These are phyloP conservation scores for Eragrostis tef DNA, from an alignment of 202 grass and related monocot species.

Conservation along the genomic window DNA sequence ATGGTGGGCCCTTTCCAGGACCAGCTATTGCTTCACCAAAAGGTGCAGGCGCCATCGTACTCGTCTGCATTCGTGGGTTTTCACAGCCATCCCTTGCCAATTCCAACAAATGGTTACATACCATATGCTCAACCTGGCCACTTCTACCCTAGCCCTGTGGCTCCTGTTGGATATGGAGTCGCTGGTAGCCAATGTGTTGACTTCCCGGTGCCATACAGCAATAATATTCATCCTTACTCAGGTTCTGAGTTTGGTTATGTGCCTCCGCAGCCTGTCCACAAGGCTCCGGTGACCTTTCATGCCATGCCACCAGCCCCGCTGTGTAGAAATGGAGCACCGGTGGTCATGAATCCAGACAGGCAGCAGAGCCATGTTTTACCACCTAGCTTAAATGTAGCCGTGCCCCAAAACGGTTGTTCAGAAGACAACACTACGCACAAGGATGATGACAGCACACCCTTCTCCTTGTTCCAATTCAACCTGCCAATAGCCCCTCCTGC, in stretches of 20 bases:
- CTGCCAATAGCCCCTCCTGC: conserved; percentile 53
- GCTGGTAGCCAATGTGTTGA: conserved; percentile 49
- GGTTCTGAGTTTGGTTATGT: conserved; percentile 57
- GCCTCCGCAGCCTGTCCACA: conserved; percentile 50
- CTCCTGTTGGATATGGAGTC: conserved; percentile 62
- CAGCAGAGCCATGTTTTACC: conserved; percentile 7
- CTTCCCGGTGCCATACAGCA: conserved; percentile 50
- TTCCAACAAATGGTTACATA: conserved; percentile 60
- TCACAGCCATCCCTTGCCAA: conserved; percentile 54
- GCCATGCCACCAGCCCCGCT: background rate
- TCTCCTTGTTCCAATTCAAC: conserved; percentile 79
- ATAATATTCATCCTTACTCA: conserved; percentile 49
- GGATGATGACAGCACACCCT: conserved; percentile 43
- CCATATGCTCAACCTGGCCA: conserved; percentile 59
- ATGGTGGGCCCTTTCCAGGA: conserved; percentile 35
- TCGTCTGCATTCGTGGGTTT: conserved; percentile 58
- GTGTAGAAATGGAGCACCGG: conserved; percentile 25
- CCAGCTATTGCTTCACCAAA: conserved; percentile 43
- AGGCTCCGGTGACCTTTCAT: conserved; percentile 41
- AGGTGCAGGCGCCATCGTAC: conserved; percentile 48
- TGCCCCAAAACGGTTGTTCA: conserved; percentile 22
- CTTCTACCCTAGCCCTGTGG: conserved; percentile 54
- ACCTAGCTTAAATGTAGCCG: conserved; percentile 18
- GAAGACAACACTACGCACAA: conserved; percentile 37
- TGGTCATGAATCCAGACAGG: conserved; percentile 35